These are phyloP conservation scores for Tetracladium maxilliforme DNA, from an alignment of 2,329 filamentous ascomycete genomes.

Conservation along the genomic window DNA sequence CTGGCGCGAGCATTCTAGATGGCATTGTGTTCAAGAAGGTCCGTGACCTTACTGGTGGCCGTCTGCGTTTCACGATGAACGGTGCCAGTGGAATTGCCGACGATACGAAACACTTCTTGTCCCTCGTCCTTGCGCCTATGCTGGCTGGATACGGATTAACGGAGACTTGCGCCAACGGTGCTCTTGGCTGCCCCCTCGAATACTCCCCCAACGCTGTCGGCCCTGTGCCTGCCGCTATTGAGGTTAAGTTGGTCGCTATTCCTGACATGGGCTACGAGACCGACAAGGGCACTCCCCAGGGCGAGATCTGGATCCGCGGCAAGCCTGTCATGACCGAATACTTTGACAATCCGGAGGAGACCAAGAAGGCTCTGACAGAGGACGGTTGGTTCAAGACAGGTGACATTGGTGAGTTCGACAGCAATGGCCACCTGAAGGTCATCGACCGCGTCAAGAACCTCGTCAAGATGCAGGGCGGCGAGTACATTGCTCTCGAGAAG, in stretches of 20 bases:
- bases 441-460: conserved; percentile 86
- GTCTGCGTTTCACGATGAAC: conserved; percentile 81
- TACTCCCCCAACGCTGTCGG: conserved; percentile 71
- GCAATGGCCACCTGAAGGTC: conserved; percentile 56
- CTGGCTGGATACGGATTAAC: conserved; percentile 88
- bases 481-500: conserved; percentile 95
- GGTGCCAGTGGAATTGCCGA: conserved; percentile 83
- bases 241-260: conserved; percentile 86
- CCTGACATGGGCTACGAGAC: conserved; percentile 72
- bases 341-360: conserved; percentile 77
- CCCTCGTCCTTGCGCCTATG: conserved; percentile 87
- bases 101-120: conserved; percentile 81
- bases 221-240: conserved; percentile 60
- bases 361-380: conserved; percentile 49
- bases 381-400: conserved; percentile 85
- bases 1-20: conserved; percentile 59
- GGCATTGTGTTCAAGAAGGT: conserved; percentile 82
- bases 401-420: conserved; percentile 68
- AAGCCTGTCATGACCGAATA: conserved; percentile 62
- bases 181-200: conserved; percentile 70
- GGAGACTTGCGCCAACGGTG: conserved; percentile 76
- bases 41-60: conserved; percentile 77
- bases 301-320: conserved; percentile 84
- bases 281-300: conserved; percentile 62
- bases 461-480: conserved; percentile 87